Evolutionary conservation across 192 early-diverging fungal species (phyloP).

Genomic region (Geranomyces michiganensis): DNA sequence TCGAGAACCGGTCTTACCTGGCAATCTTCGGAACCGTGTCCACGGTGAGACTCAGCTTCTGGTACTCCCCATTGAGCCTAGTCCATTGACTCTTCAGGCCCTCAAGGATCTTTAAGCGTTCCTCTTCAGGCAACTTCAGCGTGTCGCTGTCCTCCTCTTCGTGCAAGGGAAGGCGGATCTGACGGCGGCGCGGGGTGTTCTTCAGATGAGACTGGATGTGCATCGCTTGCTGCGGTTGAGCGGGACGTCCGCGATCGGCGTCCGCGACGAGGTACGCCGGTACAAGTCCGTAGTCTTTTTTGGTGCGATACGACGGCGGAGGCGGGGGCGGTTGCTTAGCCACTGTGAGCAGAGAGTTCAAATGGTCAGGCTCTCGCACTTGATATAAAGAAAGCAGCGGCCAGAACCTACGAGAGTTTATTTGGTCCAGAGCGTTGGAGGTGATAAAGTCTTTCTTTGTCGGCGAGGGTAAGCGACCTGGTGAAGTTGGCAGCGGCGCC

Average conservation of each 20-base stretch:
- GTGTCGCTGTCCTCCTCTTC: conserved; percentile 28
- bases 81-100: conserved; percentile 57
- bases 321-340: conserved; percentile 43
- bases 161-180: conserved; percentile 9
- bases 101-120: conserved; percentile 52
- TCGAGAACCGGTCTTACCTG: conserved; percentile 40
- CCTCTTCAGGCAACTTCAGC: conserved; percentile 50
- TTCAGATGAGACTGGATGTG: conserved; percentile 22
- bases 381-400: no score
- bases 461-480: conserved; percentile 29
- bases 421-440: conserved; percentile 56
- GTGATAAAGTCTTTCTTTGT: conserved; percentile 58
- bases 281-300: conserved; percentile 52
- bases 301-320: conserved; percentile 40
- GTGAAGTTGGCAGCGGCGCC: conserved; percentile 50
- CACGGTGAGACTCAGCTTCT: conserved; percentile 60
- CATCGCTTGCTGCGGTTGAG: conserved; percentile 10
- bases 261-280: conserved; percentile 43
- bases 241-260: not conserved
- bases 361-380: no score
- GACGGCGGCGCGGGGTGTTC: conserved; percentile 3
- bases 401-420: conserved; percentile 54
- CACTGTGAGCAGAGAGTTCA: conserved; percentile 21
- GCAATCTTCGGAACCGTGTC: conserved; percentile 67
- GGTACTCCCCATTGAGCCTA: conserved; percentile 58